These are phyloP conservation scores for Besnoitia besnoiti DNA, from an alignment of 169 alveolate genomes.

Conservation along the genomic window DNA sequence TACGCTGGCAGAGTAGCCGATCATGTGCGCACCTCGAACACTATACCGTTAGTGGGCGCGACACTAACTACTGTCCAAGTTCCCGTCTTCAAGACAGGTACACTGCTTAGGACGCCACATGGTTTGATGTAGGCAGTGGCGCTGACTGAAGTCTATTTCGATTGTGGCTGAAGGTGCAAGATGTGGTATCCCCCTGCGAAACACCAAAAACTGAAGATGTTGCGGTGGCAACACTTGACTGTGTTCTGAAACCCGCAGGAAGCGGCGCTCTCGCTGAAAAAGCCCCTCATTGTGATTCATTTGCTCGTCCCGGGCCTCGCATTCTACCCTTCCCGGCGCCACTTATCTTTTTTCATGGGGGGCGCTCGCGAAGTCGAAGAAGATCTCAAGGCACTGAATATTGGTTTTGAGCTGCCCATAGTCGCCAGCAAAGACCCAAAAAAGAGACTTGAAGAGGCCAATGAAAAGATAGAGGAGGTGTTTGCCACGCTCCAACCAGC, in stretches of 20 bases:
- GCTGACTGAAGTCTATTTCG: too few relatives aligned
- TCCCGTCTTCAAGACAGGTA: too few relatives aligned
- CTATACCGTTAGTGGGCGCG: too few relatives aligned
- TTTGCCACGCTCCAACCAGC: constrained; percentile 23
- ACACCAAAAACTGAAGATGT: too few relatives aligned
- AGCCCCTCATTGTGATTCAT: constrained; percentile 39
- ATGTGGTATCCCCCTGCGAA: too few relatives aligned
- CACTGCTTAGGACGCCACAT: too few relatives aligned
- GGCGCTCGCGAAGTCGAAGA: constrained; percentile 65
- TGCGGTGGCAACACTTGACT: too few relatives aligned
- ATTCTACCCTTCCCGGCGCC: constrained; percentile 44
- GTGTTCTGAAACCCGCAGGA: constrained; percentile 7
- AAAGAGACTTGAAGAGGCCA: not conserved
- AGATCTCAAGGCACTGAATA: constrained; percentile 57
- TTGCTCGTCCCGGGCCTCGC: constrained; percentile 25
- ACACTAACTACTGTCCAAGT: too few relatives aligned
- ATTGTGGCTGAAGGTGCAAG: too few relatives aligned
- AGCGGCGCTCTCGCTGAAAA: constrained; percentile 32
- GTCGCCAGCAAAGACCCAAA: constrained; percentile 63
- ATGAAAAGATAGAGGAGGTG: not conserved
- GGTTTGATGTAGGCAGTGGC: too few relatives aligned
- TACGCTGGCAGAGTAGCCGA: too few relatives aligned
- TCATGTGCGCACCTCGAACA: too few relatives aligned
- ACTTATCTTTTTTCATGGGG: constrained; percentile 12
- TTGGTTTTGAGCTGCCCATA: constrained; percentile 66